Base-by-base conservation (phyloP, 2,329 filamentous ascomycete genomes). In the Chaetomium sp. region DNA sequence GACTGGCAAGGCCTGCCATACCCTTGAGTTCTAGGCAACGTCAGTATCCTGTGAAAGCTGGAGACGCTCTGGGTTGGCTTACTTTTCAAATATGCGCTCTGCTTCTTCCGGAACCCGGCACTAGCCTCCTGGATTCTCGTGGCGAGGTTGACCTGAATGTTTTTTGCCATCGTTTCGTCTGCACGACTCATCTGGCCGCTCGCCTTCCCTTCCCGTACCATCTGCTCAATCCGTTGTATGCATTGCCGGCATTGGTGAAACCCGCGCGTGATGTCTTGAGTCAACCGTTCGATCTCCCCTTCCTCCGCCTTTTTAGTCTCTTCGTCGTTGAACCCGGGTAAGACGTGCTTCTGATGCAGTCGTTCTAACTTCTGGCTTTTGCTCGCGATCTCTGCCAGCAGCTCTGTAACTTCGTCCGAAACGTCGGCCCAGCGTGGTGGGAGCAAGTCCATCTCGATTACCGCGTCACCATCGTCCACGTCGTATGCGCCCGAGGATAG, bases 401-500 rank as follows among this genome's bases (percentile, higher is more conserved):
- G 75, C 57, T 96, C 90, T 35, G 87, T 86, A 58, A 99, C 90
- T 69, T 97, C 91, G 69, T 97, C 94, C 66, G 91, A 91, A 57
- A 96, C 80, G 68, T 99, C 94, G 56, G 92, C 88, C 94, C 94
- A 99, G 58, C 94, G 86, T 52, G 94, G 94, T 32, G 94, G 94
- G 14, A 99, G 79, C 41, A 96, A 76, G 72, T 97, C 92, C 94
- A 99, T 97, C 76, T 99, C 94, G 66, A 99, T 97, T 55, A 99
- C 85, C 19, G 89, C 88, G 72, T 97, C 92, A 68, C 91, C 91
- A 72, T 96, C 89, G 70, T 95, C 88, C 69, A 91, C 86, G 59
- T 82, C 84, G 69, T 88, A 91, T 64, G 86, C 86, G 66, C 81
- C 84, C 54, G 84, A 79, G 60, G 91, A 88, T 69, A 99, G 88